These are phyloP conservation scores for Daedaleopsis nitida DNA, from an alignment of 768 basidiomycete species.

Conservation along the genomic window DNA sequence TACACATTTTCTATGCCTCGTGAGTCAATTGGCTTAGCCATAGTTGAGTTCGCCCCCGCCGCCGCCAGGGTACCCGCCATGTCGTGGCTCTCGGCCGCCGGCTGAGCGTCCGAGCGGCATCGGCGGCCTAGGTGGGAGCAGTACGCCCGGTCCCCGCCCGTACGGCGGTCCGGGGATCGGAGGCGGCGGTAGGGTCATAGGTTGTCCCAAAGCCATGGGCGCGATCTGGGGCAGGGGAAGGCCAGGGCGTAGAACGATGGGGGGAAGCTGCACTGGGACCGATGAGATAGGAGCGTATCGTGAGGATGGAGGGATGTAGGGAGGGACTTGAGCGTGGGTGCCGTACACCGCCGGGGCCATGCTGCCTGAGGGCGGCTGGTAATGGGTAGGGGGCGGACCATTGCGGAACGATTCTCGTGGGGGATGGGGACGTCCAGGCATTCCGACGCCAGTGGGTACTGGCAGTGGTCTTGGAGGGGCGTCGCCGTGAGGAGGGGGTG, in stretches of 20 bases:
- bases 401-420: conserved; percentile 37
- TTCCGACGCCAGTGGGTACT: conserved; percentile 22
- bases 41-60: conserved; percentile 33
- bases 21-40: conserved; percentile 23
- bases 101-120: conserved; percentile 19
- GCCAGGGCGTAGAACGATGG: conserved; percentile 25
- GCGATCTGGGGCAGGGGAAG: conserved; percentile 21
- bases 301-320: conserved; percentile 1
- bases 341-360: conserved; percentile 11
- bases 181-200: conserved; percentile 11
- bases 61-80: conserved; percentile 18
- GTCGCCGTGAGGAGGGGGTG: conserved; percentile 21
- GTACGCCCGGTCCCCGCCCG: background rate
- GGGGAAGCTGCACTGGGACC: conserved; percentile 14
- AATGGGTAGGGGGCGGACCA: conserved; percentile 26
- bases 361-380: conserved; percentile 11
- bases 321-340: conserved; percentile 9
- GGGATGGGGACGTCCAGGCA: conserved; percentile 37
- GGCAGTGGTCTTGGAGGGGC: conserved; percentile 27
- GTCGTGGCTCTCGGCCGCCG: conserved; percentile 8
- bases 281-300: conserved; percentile 5
- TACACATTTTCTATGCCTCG: no score
- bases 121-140: conserved; percentile 24
- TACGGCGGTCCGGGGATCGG: conserved; percentile 7
- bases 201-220: conserved; percentile 5